Evolutionary conservation across 345 rosid species (phyloP).

Genomic region (Salix koriyanagi): DNA sequence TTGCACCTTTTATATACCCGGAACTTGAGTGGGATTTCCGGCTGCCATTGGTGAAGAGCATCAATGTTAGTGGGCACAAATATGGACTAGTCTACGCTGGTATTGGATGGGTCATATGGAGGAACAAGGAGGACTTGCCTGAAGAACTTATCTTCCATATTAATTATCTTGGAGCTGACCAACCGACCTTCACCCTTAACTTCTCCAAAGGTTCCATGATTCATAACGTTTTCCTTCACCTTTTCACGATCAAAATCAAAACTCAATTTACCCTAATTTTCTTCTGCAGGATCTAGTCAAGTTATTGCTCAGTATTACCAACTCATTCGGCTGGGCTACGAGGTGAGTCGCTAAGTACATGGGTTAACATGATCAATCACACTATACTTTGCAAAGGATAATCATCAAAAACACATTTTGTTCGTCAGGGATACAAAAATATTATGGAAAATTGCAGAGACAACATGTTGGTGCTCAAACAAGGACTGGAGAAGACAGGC

Average conservation of each 20-base stretch:
- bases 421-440: constrained; percentile 21
- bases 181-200: constrained; percentile 29
- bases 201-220: constrained; percentile 24
- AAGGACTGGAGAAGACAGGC: constrained; percentile 24
- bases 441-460: constrained; percentile 32
- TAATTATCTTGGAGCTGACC: constrained; percentile 29
- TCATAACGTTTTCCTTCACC: not conserved
- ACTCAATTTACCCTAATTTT: not conserved
- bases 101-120: constrained; percentile 30
- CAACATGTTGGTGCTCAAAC: constrained; percentile 23
- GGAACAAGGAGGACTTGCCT: constrained; percentile 25
- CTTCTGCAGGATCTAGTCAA: constrained; percentile 26
- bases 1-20: constrained; percentile 24
- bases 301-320: constrained; percentile 28
- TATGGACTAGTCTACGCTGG: constrained; percentile 29
- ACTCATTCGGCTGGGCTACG: constrained; percentile 26
- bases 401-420: not conserved
- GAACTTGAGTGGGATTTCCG: constrained; percentile 29
- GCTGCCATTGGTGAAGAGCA: constrained; percentile 28
- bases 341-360: constrained; percentile 2
- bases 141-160: constrained; percentile 28
- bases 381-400: too few relatives aligned
- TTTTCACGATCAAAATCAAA: not conserved
- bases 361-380: too few relatives aligned
- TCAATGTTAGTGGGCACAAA: constrained; percentile 30